Percentiles rank a stretch among this genome's conserved stretches.
Conservation (phyloP, 352 stramenopile genomes). For the Globisporangium cystogenes region DNA sequence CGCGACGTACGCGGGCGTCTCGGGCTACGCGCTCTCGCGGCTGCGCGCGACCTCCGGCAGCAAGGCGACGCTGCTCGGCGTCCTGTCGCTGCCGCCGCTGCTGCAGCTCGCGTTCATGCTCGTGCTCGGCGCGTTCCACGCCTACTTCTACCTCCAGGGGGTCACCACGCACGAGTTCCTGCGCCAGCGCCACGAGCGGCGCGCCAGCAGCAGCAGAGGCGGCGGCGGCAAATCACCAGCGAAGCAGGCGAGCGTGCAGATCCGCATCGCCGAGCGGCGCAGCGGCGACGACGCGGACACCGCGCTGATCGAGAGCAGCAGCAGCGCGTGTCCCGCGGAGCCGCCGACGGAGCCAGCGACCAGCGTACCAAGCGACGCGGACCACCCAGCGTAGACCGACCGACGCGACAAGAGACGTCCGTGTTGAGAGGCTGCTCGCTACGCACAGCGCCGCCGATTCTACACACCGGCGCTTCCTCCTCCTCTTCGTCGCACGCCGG, state of each 20-base stretch:
- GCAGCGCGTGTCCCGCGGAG: no score
- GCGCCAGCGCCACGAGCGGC: conserved; percentile 18
- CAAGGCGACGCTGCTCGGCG: conserved; percentile 15
- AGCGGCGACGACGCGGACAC: conserved; percentile 1
- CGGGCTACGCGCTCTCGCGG: conserved; percentile 30
- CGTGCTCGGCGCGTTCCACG: conserved; percentile 52
- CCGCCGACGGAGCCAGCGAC: neutral
- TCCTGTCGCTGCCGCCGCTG: conserved; percentile 36
- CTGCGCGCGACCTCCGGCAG: conserved; percentile 7
- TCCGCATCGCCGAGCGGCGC: neutral
- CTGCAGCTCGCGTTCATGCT: conserved; percentile 57
- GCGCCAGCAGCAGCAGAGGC: neutral
- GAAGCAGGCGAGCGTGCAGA: conserved; percentile 1
- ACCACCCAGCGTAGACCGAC: neutral
- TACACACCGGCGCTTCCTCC: neutral
- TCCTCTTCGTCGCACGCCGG: neutral
- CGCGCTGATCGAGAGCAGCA: neutral
- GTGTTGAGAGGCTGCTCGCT: neutral
- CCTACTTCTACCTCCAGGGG: conserved; percentile 47
- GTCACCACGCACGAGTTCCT: conserved; percentile 57
- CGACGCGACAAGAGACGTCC: neutral
- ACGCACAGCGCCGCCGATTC: neutral
- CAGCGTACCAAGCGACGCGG: neutral
- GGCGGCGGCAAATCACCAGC: neutral
- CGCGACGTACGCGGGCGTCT: conserved; percentile 44